These are phyloP conservation scores for Fimicolochytrium jonesii DNA, from an alignment of 192 early-diverging fungal genomes.

Conservation along the genomic window DNA sequence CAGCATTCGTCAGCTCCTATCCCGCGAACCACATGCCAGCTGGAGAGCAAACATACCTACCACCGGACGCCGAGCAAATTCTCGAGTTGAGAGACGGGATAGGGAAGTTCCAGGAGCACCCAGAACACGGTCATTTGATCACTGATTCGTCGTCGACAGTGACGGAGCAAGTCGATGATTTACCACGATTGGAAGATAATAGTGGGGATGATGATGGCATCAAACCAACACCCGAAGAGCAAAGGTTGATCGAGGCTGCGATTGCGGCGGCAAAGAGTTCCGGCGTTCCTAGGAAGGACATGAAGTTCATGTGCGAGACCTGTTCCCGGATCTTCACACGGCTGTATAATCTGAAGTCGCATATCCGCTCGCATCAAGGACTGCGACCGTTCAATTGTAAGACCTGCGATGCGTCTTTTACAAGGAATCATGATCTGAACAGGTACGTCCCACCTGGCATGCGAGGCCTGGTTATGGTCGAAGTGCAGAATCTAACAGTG, in stretches of 20 bases:
- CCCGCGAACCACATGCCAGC: no score
- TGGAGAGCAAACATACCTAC: no score
- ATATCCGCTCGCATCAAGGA: slow-evolving; percentile 41
- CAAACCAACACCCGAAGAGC: slow-evolving; percentile 16
- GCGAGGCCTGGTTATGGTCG: not conserved
- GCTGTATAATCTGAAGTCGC: slow-evolving; percentile 40
- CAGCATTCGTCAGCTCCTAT: no score
- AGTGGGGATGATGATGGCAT: slow-evolving; percentile 18
- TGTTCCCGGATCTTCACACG: slow-evolving; percentile 21
- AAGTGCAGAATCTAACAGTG: not conserved
- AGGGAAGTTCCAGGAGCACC: no score
- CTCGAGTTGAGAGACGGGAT: no score
- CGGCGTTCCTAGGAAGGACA: not conserved
- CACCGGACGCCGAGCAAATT: no score
- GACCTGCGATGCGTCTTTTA: slow-evolving; percentile 21
- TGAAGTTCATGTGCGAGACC: slow-evolving; percentile 29
- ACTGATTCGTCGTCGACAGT: no score
- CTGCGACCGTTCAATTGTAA: slow-evolving; percentile 34
- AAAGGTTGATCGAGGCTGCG: slow-evolving; percentile 17
- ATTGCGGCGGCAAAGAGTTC: slow-evolving; percentile 9
- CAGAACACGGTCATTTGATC: no score
- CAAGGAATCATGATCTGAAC: slow-evolving; percentile 41
- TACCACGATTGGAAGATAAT: no score
- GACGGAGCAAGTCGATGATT: no score
- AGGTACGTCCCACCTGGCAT: slow-evolving; percentile 4